These are phyloP conservation scores for Choricystis sp. DNA, from an alignment of 139 green algal genomes.

Conservation along the genomic window DNA sequence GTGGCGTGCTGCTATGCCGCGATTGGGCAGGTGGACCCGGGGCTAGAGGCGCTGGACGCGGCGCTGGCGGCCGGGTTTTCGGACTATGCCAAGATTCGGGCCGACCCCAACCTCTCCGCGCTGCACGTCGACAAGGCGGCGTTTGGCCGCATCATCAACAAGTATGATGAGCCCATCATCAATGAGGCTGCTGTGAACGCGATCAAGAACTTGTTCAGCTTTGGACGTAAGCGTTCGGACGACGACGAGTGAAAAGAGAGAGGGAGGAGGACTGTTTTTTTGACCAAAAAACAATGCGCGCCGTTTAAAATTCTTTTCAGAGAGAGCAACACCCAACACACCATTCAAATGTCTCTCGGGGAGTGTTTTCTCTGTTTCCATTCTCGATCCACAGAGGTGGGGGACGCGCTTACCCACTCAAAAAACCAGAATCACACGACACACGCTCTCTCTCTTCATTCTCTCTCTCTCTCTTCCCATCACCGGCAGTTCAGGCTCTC, in stretches of 20 bases:
- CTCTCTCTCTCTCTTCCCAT: not conserved
- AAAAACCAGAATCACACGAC: not conserved
- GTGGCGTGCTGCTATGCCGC: slow-evolving; percentile 93
- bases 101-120: slow-evolving; percentile 71
- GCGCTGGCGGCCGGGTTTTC: slow-evolving; percentile 80
- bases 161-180: slow-evolving; percentile 86
- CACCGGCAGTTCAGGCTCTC: slow-evolving; percentile 53
- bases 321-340: too few species aligned
- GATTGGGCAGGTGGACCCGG: slow-evolving; percentile 56
- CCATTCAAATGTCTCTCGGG: too few species aligned
- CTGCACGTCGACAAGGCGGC: slow-evolving; percentile 35
- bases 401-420: not conserved
- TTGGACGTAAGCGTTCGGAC: not conserved
- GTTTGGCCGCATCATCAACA: slow-evolving; percentile 59
- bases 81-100: slow-evolving; percentile 63
- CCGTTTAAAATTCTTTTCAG: too few species aligned
- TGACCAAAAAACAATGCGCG: not conserved
- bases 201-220: not conserved
- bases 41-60: slow-evolving; percentile 61
- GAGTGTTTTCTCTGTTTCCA: too few species aligned
- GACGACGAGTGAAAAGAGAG: slow-evolving; percentile 11
- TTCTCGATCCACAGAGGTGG: too few species aligned
- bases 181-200: slow-evolving; percentile 62
- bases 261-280: not conserved
- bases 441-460: not conserved